Evolutionary conservation across 2,329 filamentous ascomycete genomes (phyloP).

Genomic region (Xylaria sp.): DNA sequence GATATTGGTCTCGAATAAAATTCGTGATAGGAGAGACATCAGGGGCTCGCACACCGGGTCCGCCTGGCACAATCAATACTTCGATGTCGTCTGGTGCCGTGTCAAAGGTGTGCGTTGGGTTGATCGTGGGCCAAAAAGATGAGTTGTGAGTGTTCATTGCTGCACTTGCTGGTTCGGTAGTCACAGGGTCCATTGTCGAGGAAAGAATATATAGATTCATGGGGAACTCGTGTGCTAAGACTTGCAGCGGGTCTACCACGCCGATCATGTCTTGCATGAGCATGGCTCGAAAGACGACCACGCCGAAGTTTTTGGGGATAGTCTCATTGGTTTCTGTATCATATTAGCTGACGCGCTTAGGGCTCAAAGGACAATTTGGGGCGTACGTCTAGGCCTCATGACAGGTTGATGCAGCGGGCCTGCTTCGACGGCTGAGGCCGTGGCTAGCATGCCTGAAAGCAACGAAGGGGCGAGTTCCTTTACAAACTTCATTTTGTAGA

Average conservation of each 20-base stretch:
- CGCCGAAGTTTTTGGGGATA: constrained; percentile 26
- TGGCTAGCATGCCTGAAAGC: neutral
- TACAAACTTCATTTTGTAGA: constrained; percentile 14
- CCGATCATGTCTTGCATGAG: constrained; percentile 34
- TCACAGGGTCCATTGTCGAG: constrained; percentile 29
- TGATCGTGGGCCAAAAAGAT: constrained; percentile 32
- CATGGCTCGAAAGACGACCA: constrained; percentile 28
- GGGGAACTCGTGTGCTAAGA: constrained; percentile 19
- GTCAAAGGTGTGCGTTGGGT: constrained; percentile 52
- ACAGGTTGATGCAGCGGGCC: neutral
- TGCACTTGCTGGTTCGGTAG: constrained; percentile 22
- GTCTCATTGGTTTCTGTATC: constrained; percentile 22
- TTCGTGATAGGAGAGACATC: constrained; percentile 46
- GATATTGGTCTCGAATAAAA: constrained; percentile 56
- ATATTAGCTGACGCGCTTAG: neutral
- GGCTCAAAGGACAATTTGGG: neutral
- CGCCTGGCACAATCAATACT: constrained; percentile 54
- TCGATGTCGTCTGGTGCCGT: constrained; percentile 46
- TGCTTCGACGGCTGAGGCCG: neutral
- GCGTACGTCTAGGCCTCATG: constrained; percentile 9
- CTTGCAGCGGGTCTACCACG: constrained; percentile 29
- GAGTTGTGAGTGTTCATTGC: constrained; percentile 27
- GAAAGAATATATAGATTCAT: constrained; percentile 33
- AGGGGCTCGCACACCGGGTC: constrained; percentile 46
- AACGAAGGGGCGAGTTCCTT: neutral